Evolutionary conservation across 2,329 filamentous ascomycete species (phyloP), one percentile per base, ranked within the genome.

Genomic region (Ascomycota sp.): DNA sequence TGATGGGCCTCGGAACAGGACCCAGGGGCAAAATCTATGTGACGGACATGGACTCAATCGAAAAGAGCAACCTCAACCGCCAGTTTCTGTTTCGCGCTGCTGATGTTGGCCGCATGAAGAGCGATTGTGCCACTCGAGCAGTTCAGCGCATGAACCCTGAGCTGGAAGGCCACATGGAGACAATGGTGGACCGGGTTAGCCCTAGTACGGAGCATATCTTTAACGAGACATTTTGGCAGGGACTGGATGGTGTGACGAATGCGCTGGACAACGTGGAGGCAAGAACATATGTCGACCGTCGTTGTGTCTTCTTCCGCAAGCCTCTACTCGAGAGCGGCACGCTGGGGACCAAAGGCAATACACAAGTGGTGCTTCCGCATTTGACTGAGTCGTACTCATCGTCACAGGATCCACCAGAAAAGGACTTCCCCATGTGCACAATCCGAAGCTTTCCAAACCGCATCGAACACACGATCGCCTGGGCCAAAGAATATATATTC

Each of bases 401-500:
- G 4, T 95, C 89, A 13, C 86, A 94, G 50, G 91, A 98, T 50
- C 89, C 89, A 1, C 89, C 89, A 0, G 91, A 98, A 63, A 83
- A 94, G 59, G 92, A 89, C 1, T 95, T 98, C 65, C 89, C 89
- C 1, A 95, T 95, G 85, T 98, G 89, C 53, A 95, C 89, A 5
- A 66, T 98, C 36, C 73, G 81, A 47, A 94, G 85, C 54, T 98
- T 98, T 63, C 89, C 89, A 34, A 98, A 98, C 63, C 77, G 77
- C 45, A 98, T 98, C 44, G 85, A 98, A 57, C 89, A 98, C 54
- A 95, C 89, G 1, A 98, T 98, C 50, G 89, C 89, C 3, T 98
- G 89, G 89, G 76, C 85, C 24, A 81, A 91, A 44, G 89, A 95
- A 51, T 56, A 59, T 43, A 68, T 93, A 39, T 98, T 98, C 56